These are phyloP conservation scores for Fusarium sarcochroum DNA, from an alignment of 2,329 filamentous ascomycete genomes.

Conservation along the genomic window DNA sequence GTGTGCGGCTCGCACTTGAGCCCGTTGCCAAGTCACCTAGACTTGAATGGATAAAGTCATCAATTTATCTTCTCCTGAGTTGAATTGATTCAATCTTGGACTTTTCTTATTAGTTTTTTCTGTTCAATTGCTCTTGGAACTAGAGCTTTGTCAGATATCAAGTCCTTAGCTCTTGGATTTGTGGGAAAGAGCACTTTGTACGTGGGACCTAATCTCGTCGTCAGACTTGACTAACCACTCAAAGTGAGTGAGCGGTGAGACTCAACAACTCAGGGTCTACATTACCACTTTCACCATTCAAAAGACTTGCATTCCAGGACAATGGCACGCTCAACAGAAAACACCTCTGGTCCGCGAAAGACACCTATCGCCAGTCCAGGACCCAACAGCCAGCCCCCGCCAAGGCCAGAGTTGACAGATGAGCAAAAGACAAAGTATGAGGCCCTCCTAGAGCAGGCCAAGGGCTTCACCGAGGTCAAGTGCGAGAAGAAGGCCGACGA, in stretches of 20 bases:
- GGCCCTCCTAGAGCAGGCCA: conserved; percentile 78
- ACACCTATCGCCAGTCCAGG: conserved; percentile 73
- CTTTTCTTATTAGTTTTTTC: background rate
- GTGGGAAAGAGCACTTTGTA: background rate
- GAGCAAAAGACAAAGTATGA: conserved; percentile 89
- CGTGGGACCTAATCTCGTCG: conserved; percentile 4
- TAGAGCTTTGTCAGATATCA: background rate
- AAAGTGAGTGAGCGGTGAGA: conserved; percentile 39
- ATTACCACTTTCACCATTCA: conserved; percentile 10
- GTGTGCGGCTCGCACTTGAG: conserved; percentile 33
- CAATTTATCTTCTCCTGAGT: conserved; percentile 37
- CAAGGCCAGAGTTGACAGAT: conserved; percentile 73
- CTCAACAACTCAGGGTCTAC: conserved; percentile 8
- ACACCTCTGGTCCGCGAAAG: conserved; percentile 52
- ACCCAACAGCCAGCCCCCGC: conserved; percentile 68
- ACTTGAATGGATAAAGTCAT: conserved; percentile 12
- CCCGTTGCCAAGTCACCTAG: conserved; percentile 33
- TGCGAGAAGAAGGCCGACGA: conserved; percentile 61
- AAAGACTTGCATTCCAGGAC: background rate
- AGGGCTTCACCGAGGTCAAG: conserved; percentile 76
- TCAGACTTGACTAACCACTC: conserved; percentile 27
- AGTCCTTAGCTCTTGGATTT: background rate
- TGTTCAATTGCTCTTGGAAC: background rate
- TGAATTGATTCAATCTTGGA: conserved; percentile 12
- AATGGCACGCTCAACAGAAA: conserved; percentile 42